These are phyloP conservation scores for Centrapalus pauciflorus DNA, from an alignment of 129 eudicot species.

Conservation along the genomic window DNA sequence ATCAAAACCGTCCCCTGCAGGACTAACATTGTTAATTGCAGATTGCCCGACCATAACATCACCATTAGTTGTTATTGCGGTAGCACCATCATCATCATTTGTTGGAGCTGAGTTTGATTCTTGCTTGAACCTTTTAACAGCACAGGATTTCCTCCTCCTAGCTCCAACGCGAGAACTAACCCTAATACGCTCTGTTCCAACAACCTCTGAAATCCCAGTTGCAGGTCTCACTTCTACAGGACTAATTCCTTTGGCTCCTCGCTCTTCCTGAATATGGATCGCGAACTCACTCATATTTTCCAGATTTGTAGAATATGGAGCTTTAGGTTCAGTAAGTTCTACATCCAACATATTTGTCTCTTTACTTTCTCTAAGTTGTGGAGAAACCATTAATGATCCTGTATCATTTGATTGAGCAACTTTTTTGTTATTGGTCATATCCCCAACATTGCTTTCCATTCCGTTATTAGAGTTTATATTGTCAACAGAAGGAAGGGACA, in stretches of 20 bases:
- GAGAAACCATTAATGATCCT: conserved; percentile 20
- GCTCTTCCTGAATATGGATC: conserved; percentile 30
- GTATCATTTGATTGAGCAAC: conserved; percentile 25
- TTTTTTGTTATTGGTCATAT: conserved; percentile 4
- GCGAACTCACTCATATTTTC: conserved; percentile 25
- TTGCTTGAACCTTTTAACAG: conserved; percentile 68
- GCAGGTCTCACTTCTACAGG: neutral
- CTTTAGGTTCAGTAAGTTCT: conserved; percentile 29
- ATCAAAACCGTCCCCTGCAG: conserved; percentile 13
- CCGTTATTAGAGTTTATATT: conserved; percentile 4
- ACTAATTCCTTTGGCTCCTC: conserved; percentile 17
- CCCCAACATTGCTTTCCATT: conserved; percentile 19
- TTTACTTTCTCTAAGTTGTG: conserved; percentile 20
- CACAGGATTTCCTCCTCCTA: conserved; percentile 70
- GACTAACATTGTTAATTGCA: conserved; percentile 18
- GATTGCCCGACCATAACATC: conserved; percentile 21
- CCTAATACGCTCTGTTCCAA: conserved; percentile 26
- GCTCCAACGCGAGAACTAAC: conserved; percentile 47
- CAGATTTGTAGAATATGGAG: conserved; percentile 20
- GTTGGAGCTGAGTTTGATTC: conserved; percentile 21
- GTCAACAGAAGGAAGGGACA: conserved; percentile 9
- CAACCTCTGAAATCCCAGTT: conserved; percentile 30
- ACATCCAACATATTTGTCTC: conserved; percentile 19
- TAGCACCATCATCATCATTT: conserved; percentile 26
- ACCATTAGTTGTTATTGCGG: conserved; percentile 4